These are phyloP conservation scores for Hortaea werneckii DNA, from an alignment of 2,329 filamentous ascomycete species.

Conservation along the genomic window DNA sequence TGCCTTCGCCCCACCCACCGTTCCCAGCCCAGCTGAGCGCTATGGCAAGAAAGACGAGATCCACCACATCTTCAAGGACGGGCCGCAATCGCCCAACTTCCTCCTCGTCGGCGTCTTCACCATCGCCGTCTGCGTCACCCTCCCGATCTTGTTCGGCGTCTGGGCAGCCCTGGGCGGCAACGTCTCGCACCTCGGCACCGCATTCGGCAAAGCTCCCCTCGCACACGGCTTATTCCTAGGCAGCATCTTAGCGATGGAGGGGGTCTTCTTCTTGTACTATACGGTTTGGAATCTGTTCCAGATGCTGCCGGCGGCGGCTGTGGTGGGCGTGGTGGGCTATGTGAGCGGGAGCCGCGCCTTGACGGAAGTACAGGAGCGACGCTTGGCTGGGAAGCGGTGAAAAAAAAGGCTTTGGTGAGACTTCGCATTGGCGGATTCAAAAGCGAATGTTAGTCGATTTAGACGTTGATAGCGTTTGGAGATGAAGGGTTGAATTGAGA, in stretches of 20 bases:
- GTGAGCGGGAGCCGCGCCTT: conserved; percentile 83
- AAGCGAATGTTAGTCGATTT: no score
- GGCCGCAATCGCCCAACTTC: conserved; percentile 70
- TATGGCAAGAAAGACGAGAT: conserved; percentile 81
- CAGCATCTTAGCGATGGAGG: conserved; percentile 79
- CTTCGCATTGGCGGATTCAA: no score
- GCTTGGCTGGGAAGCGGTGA: conserved; percentile 60
- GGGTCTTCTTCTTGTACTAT: conserved; percentile 92
- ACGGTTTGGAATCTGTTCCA: conserved; percentile 86
- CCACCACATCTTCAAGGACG: conserved; percentile 76
- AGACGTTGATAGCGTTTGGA: no score
- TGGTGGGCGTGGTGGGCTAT: conserved; percentile 62
- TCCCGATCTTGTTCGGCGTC: conserved; percentile 62
- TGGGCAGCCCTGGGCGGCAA: conserved; percentile 81
- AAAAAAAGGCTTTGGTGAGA: no score
- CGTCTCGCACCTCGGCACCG: conserved; percentile 63
- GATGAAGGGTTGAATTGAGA: no score
- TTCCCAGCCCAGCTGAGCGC: conserved; percentile 59
- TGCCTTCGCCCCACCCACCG: conserved; percentile 47
- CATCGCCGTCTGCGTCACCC: conserved; percentile 57
- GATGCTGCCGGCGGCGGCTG: conserved; percentile 60
- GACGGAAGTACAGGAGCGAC: conserved; percentile 81
- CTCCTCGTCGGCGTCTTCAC: conserved; percentile 71
- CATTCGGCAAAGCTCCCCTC: conserved; percentile 64
- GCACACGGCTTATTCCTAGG: conserved; percentile 79